phyloP scores from a whole-genome alignment of 257 asterid species.

The Datura wrightii region DNA sequence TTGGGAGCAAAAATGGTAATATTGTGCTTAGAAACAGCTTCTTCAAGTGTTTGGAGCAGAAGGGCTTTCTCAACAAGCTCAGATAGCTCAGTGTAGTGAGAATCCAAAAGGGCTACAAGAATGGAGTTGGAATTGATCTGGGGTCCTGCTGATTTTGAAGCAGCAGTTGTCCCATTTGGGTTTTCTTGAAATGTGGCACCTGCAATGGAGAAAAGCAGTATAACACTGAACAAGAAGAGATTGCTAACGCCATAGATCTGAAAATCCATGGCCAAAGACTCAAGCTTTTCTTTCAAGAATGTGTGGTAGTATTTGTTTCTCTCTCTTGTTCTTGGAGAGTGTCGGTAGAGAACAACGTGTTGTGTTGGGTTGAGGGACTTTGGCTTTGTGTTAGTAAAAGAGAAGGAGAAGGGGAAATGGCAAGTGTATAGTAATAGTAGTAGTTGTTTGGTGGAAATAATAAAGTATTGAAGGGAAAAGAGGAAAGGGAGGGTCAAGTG shows the following conservation, averaged over 20 bases:
- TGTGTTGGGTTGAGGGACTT: slow-evolving; percentile 39
- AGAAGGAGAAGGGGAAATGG: neutral
- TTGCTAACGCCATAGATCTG: slow-evolving; percentile 75
- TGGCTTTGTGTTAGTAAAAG: slow-evolving; percentile 30
- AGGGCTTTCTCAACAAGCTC: slow-evolving; percentile 95
- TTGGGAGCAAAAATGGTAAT: slow-evolving; percentile 89
- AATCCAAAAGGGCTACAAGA: slow-evolving; percentile 85
- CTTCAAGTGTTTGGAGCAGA: slow-evolving; percentile 75
- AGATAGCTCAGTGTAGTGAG: slow-evolving; percentile 87
- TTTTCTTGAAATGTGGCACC: slow-evolving; percentile 66
- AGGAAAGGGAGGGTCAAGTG: slow-evolving; percentile 11
- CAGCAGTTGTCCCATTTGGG: slow-evolving; percentile 11
- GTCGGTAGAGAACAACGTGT: slow-evolving; percentile 20
- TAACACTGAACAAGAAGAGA: neutral
- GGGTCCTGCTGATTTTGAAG: neutral
- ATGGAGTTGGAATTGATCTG: slow-evolving; percentile 87
- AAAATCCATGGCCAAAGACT: slow-evolving; percentile 64
- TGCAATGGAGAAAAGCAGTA: neutral
- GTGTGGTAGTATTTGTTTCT: neutral
- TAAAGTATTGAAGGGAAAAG: slow-evolving; percentile 37
- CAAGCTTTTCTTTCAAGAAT: neutral
- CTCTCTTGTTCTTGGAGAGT: slow-evolving; percentile 27
- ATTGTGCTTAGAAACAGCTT: slow-evolving; percentile 78
- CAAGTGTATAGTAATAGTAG: neutral
- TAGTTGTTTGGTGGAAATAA: slow-evolving; percentile 63